Evolutionary conservation across 2,329 filamentous ascomycete genomes (phyloP).

Genomic region (Gliomastix tumulicola): DNA sequence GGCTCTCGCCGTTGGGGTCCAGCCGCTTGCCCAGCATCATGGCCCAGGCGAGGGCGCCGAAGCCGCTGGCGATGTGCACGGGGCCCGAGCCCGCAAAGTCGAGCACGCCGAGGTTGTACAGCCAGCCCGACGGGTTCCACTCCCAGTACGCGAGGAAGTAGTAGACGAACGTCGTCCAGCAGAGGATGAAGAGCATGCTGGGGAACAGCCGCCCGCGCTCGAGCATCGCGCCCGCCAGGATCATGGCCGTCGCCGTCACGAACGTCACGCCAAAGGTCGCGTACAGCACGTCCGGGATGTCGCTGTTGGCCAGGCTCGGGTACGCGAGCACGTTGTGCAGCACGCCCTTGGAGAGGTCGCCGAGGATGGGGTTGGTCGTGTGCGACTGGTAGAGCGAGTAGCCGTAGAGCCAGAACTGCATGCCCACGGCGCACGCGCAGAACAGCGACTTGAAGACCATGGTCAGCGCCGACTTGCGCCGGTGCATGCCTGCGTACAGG

Average conservation of each 20-base stretch:
- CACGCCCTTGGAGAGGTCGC: conserved; percentile 22
- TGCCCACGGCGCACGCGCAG: conserved; percentile 31
- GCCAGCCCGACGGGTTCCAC: conserved; percentile 59
- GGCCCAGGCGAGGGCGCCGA: conserved; percentile 54
- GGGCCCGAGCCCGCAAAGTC: conserved; percentile 57
- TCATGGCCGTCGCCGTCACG: conserved; percentile 26
- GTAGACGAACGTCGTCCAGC: conserved; percentile 58
- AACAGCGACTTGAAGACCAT: conserved; percentile 38
- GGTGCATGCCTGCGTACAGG: conserved; percentile 27
- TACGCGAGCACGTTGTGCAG: conserved; percentile 22
- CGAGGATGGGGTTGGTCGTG: conserved; percentile 21
- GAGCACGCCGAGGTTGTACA: conserved; percentile 50
- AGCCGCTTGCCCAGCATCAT: conserved; percentile 54
- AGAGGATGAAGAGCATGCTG: conserved; percentile 56
- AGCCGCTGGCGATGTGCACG: conserved; percentile 56
- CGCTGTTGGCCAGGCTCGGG: conserved; percentile 21
- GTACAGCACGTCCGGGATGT: conserved; percentile 25
- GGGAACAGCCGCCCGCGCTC: conserved; percentile 25
- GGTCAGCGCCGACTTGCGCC: conserved; percentile 26
- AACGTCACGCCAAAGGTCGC: conserved; percentile 22
- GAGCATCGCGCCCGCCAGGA: conserved; percentile 25
- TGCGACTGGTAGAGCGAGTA: conserved; percentile 30
- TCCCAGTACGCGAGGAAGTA: conserved; percentile 55
- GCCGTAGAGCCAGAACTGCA: conserved; percentile 40
- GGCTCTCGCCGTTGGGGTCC: conserved; percentile 35